Percentiles rank a stretch among this genome's conserved stretches.
Conservation (phyloP, 805 yeast species). For the Saturnispora sanitii region DNA sequence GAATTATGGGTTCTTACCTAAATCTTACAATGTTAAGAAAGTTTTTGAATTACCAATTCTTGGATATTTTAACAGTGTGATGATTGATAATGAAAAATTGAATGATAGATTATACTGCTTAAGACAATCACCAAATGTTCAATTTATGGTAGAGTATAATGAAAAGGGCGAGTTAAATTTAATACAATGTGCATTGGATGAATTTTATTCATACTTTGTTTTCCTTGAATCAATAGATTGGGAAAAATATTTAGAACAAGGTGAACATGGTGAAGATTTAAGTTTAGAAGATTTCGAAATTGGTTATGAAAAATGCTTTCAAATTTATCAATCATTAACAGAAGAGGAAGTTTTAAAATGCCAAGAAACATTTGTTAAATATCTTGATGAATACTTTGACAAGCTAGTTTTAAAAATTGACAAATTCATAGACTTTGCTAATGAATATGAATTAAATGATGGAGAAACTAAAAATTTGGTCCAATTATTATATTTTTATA, state of each 20-base stretch:
- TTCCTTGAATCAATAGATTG: slow-evolving; percentile 20
- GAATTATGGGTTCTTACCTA: slow-evolving; percentile 41
- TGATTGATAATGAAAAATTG: neutral
- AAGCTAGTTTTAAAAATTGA: slow-evolving; percentile 10
- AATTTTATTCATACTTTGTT: slow-evolving; percentile 27
- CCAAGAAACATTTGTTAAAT: slow-evolving; percentile 10
- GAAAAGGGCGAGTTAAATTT: slow-evolving; percentile 12
- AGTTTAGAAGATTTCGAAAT: slow-evolving; percentile 2
- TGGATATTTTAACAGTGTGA: slow-evolving; percentile 18
- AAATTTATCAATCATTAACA: slow-evolving; percentile 11
- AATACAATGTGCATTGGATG: slow-evolving; percentile 23
- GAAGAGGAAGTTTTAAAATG: slow-evolving; percentile 14
- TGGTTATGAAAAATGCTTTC: slow-evolving; percentile 11
- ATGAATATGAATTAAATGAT: slow-evolving; percentile 16
- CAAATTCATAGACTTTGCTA: slow-evolving; percentile 11
- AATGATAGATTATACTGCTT: slow-evolving; percentile 25
- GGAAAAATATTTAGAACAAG: slow-evolving; percentile 16
- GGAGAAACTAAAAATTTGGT: slow-evolving; percentile 15
- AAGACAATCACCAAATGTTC: slow-evolving; percentile 31
- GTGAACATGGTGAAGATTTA: slow-evolving; percentile 5
- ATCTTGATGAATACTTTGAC: slow-evolving; percentile 12
- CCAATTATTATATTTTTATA: slow-evolving; percentile 15
- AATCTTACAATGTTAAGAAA: slow-evolving; percentile 13
- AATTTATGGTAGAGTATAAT: slow-evolving; percentile 25
- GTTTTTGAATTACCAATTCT: slow-evolving; percentile 30